These are phyloP conservation scores for Asterella californica DNA, from an alignment of 225 moss, liverwort and hornwort species.

Conservation along the genomic window DNA sequence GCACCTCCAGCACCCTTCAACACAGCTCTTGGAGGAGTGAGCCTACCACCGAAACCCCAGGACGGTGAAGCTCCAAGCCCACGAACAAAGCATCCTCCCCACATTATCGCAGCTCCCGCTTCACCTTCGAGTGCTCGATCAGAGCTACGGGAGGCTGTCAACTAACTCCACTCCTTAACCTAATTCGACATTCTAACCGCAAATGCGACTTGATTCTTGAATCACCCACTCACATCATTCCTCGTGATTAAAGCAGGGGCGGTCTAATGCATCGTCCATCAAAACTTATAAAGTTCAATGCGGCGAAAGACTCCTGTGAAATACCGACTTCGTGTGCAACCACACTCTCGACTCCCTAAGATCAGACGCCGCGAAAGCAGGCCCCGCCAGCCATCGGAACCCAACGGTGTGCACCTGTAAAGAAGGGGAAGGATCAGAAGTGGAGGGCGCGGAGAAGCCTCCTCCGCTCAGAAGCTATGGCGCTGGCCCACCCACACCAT, in stretches of 20 bases:
- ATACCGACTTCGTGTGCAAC: no score
- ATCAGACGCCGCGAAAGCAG: background rate
- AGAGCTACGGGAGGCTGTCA: background rate
- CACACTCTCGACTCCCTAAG: background rate
- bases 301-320: no score
- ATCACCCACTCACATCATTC: background rate
- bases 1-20: conserved; percentile 12
- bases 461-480: background rate
- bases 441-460: background rate
- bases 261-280: no score
- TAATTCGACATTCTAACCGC: no score
- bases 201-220: background rate
- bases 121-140: background rate
- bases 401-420: background rate
- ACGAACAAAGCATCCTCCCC: conserved; percentile 25
- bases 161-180: background rate
- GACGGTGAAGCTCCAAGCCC: conserved; percentile 31
- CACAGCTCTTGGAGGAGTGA: conserved; percentile 6
- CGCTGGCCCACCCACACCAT: background rate
- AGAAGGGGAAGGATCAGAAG: background rate
- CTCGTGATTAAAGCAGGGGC: background rate
- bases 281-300: no score
- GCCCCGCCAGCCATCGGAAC: background rate
- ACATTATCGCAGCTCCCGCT: conserved; percentile 16
- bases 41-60: conserved; percentile 17